Conservation (phyloP, 768 basidiomycete genomes). For the Pulveroboletus ravenelii region DNA sequence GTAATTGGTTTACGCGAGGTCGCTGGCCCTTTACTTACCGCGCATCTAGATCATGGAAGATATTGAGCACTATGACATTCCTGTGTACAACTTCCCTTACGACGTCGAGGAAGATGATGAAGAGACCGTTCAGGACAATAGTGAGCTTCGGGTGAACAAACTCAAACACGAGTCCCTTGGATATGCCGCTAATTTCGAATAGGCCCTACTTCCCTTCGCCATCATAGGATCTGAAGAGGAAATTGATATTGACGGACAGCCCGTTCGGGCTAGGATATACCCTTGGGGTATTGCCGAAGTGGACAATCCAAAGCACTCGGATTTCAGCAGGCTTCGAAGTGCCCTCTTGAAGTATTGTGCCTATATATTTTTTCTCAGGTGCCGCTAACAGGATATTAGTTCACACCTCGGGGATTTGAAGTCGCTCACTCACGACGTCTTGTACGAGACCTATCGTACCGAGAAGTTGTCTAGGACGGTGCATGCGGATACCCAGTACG, state of each 20-base stretch:
- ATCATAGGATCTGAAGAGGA: slow-evolving; percentile 98
- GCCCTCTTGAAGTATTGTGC: slow-evolving; percentile 78
- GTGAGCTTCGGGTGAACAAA: slow-evolving; percentile 75
- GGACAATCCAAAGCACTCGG: slow-evolving; percentile 99
- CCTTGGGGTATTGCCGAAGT: slow-evolving; percentile 99
- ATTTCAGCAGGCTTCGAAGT: slow-evolving; percentile 89
- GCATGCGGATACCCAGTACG: slow-evolving; percentile 68
- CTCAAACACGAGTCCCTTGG: neutral
- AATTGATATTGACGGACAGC: slow-evolving; percentile 87
- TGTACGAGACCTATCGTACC: slow-evolving; percentile 97
- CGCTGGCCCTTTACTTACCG: slow-evolving; percentile 1
- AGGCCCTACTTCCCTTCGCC: slow-evolving; percentile 94
- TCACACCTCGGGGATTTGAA: slow-evolving; percentile 95
- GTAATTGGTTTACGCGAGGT: slow-evolving; percentile 34
- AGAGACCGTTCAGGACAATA: slow-evolving; percentile 96
- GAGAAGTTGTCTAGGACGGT: slow-evolving; percentile 94
- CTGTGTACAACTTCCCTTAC: slow-evolving; percentile 99
- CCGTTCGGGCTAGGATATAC: slow-evolving; percentile 89
- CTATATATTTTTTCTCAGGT: neutral
- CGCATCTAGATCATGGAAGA: slow-evolving; percentile 90
- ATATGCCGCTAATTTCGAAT: slow-evolving; percentile 4
- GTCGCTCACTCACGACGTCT: slow-evolving; percentile 85
- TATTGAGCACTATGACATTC: slow-evolving; percentile 97
- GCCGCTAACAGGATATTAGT: slow-evolving; percentile 37
- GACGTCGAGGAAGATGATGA: slow-evolving; percentile 99